These are phyloP conservation scores for Ampelocalamus luodianensis DNA, from an alignment of 176 grass and related monocot species.

Conservation along the genomic window DNA sequence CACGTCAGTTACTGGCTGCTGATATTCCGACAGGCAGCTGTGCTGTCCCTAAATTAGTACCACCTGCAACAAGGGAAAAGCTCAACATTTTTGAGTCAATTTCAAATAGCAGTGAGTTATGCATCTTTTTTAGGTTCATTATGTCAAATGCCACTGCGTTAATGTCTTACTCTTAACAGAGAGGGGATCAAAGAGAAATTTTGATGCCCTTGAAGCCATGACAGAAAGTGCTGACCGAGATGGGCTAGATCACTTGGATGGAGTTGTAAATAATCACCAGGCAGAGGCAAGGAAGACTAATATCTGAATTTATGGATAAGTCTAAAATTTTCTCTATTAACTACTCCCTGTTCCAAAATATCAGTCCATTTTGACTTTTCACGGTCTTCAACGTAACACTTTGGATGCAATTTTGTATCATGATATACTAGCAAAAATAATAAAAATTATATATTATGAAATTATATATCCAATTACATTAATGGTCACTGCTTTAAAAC, in stretches of 20 bases:
- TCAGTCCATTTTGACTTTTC: too few species aligned
- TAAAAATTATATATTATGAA: not conserved
- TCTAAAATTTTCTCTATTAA: conserved; percentile 9
- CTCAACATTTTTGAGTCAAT: conserved; percentile 21
- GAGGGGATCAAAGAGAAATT: conserved; percentile 57
- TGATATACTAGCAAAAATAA: not conserved
- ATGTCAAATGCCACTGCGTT: conserved; percentile 37
- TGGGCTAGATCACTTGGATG: not conserved
- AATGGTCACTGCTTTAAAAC: too few species aligned
- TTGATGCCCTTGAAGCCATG: conserved; percentile 35
- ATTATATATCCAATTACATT: not conserved
- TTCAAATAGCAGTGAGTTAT: conserved; percentile 45
- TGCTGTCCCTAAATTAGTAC: conserved; percentile 32
- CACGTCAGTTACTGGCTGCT: conserved; percentile 37
- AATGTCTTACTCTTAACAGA: conserved; percentile 55
- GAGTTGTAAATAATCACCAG: conserved; percentile 48
- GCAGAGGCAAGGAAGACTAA: conserved; percentile 39
- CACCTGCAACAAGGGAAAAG: conserved; percentile 26
- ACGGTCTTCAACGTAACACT: too few species aligned
- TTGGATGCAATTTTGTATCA: too few species aligned
- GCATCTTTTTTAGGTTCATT: conserved; percentile 14
- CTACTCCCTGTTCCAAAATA: not conserved
- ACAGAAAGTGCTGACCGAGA: conserved; percentile 16
- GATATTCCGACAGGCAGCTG: conserved; percentile 51
- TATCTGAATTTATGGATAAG: conserved; percentile 10